Percentiles rank a stretch among this genome's conserved stretches.
phyloP scores from a whole-genome alignment of 805 yeast species.

The Blastobotrys robertii region DNA sequence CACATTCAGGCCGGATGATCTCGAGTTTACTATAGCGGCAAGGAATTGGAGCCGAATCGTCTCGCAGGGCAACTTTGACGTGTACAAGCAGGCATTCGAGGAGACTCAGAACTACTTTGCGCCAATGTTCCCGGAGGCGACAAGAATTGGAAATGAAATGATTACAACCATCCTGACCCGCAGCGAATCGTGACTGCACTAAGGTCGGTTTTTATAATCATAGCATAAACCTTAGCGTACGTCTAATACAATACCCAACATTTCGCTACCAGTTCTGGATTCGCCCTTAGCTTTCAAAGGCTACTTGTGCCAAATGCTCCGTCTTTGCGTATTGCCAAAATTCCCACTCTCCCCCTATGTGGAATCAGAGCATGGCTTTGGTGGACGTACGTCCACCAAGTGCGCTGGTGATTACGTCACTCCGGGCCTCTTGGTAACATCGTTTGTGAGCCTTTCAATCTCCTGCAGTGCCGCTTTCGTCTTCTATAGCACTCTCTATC shows the following conservation, averaged over 20 bases:
- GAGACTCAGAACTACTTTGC: conserved; percentile 73
- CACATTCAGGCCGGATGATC: conserved; percentile 76
- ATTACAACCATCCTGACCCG: conserved; percentile 59
- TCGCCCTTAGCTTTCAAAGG: too few species aligned
- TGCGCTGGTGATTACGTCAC: too few species aligned
- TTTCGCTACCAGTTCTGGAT: not conserved
- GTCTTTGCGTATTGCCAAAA: too few species aligned
- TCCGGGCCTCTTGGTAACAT: too few species aligned
- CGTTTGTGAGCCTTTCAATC: too few species aligned
- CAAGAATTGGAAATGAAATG: conserved; percentile 87
- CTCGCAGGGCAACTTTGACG: conserved; percentile 58
- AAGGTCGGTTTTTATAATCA: not conserved
- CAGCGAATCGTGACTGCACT: too few species aligned
- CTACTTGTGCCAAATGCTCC: too few species aligned
- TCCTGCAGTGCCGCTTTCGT: too few species aligned
- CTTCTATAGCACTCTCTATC: too few species aligned
- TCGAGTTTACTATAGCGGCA: conserved; percentile 88
- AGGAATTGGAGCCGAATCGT: conserved; percentile 80
- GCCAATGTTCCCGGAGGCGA: conserved; percentile 85
- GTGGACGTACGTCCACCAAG: too few species aligned
- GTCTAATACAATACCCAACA: not conserved
- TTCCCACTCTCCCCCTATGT: too few species aligned
- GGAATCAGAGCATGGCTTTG: too few species aligned
- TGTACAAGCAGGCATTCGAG: conserved; percentile 66
- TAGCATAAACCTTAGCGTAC: not conserved